phyloP scores from a whole-genome alignment of 2,329 filamentous ascomycete genomes.

The Cercospora citrullina region DNA sequence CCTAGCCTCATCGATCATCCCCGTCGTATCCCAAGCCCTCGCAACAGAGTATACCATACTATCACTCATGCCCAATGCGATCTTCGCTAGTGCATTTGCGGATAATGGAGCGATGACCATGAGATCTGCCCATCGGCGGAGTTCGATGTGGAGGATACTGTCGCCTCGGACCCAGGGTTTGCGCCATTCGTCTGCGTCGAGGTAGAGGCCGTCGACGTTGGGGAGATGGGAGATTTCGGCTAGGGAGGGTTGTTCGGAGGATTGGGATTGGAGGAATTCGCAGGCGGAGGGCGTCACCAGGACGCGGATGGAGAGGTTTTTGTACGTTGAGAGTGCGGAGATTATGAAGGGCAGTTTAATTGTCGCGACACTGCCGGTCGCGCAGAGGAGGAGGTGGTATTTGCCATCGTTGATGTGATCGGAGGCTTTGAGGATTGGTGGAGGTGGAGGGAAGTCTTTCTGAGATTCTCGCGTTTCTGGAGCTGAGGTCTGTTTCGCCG shows the following conservation, averaged over 20 bases:
- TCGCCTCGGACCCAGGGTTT: conserved; percentile 74
- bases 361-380: conserved; percentile 76
- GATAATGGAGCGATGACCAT: conserved; percentile 78
- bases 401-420: conserved; percentile 52
- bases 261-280: conserved; percentile 75
- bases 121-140: conserved; percentile 78
- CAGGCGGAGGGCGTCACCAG: conserved; percentile 73
- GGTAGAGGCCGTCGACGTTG: conserved; percentile 78
- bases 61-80: conserved; percentile 75
- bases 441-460: conserved; percentile 6
- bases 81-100: conserved; percentile 84
- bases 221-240: conserved; percentile 59
- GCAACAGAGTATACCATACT: conserved; percentile 72
- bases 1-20: conserved; percentile 52
- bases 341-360: conserved; percentile 67
- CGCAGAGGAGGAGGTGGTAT: conserved; percentile 64
- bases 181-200: conserved; percentile 83
- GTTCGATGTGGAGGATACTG: conserved; percentile 86
- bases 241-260: conserved; percentile 72
- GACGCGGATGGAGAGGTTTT: conserved; percentile 74
- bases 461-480: background rate
- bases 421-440: conserved; percentile 35
- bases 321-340: conserved; percentile 54
- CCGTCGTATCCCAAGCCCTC: conserved; percentile 81
- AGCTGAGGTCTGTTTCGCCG: background rate